Percentiles rank a stretch among this genome's conserved stretches.
Conservation (phyloP, 345 rosid genomes). For the Lumnitzera littorea region DNA sequence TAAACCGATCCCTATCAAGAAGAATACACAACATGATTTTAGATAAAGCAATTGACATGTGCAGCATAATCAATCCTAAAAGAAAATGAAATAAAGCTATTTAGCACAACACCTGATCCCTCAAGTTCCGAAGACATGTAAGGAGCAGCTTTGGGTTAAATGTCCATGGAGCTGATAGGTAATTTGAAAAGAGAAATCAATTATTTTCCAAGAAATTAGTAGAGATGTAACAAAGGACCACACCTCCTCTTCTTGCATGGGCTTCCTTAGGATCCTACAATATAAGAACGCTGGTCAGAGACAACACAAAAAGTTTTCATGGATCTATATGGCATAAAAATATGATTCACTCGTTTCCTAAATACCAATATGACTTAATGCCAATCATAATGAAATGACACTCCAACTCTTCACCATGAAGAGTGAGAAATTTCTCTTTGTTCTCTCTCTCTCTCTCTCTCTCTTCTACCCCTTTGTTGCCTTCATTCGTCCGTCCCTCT, state of each 20-base stretch:
- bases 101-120: constrained; percentile 50
- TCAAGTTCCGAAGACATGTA: constrained; percentile 60
- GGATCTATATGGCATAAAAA: too few species aligned
- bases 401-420: too few species aligned
- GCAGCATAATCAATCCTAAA: not conserved
- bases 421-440: too few species aligned
- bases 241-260: constrained; percentile 98
- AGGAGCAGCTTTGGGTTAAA: constrained; percentile 59
- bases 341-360: too few species aligned
- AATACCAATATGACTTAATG: too few species aligned
- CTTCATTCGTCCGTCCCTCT: too few species aligned
- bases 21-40: not conserved
- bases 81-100: not conserved
- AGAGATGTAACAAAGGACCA: constrained; percentile 20
- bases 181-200: constrained; percentile 14
- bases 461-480: too few species aligned
- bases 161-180: constrained; percentile 86
- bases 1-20: constrained; percentile 64
- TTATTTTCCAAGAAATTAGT: constrained; percentile 5
- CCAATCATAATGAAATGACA: too few species aligned
- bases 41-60: not conserved
- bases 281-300: constrained; percentile 6
- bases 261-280: constrained; percentile 86
- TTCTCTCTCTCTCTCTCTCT: too few species aligned
- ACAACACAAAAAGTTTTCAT: too few species aligned